Percentiles rank a stretch among this genome's conserved stretches.
Conservation (phyloP, 2,329 filamentous ascomycete species). For the Tolypocladium pustulatum region DNA sequence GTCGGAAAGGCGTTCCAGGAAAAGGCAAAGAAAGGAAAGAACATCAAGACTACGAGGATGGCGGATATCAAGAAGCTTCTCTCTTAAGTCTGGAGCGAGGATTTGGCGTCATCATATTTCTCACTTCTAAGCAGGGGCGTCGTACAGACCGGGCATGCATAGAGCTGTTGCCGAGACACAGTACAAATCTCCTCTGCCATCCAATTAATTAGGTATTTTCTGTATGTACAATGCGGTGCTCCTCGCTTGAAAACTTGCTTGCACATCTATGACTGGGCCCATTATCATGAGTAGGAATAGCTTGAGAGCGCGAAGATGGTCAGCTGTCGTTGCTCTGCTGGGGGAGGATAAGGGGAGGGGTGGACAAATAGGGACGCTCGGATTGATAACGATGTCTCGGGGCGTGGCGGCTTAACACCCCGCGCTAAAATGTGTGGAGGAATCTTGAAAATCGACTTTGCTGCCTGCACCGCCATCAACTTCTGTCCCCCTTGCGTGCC, state of each 20-base stretch:
- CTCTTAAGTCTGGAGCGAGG: slow-evolving; percentile 8
- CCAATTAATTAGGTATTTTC: not conserved
- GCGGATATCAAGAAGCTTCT: slow-evolving; percentile 43
- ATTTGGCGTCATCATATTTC: not conserved
- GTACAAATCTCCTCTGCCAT: not conserved
- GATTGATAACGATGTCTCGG: not conserved
- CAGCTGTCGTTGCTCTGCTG: too few relatives aligned
- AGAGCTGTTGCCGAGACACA: not conserved
- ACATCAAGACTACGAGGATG: slow-evolving; percentile 46
- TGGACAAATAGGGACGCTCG: not conserved
- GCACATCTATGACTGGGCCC: too few relatives aligned
- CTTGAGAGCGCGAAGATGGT: too few relatives aligned
- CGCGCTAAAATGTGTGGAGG: not conserved
- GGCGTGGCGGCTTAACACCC: not conserved
- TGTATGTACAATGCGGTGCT: not conserved
- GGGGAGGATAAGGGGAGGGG: not conserved
- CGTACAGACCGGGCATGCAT: not conserved
- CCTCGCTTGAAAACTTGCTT: not conserved
- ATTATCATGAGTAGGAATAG: too few relatives aligned
- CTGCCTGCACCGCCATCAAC: not conserved
- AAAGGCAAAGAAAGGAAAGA: slow-evolving; percentile 39
- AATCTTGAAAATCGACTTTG: not conserved
- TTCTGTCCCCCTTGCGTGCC: not conserved
- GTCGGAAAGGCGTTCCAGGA: slow-evolving; percentile 74
- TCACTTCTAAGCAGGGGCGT: not conserved